A percentile compares a stretch with the other conserved stretches of the same genome.
Conservation (phyloP, 768 basidiomycete species). For the Hortiboletus flavorubellus region DNA sequence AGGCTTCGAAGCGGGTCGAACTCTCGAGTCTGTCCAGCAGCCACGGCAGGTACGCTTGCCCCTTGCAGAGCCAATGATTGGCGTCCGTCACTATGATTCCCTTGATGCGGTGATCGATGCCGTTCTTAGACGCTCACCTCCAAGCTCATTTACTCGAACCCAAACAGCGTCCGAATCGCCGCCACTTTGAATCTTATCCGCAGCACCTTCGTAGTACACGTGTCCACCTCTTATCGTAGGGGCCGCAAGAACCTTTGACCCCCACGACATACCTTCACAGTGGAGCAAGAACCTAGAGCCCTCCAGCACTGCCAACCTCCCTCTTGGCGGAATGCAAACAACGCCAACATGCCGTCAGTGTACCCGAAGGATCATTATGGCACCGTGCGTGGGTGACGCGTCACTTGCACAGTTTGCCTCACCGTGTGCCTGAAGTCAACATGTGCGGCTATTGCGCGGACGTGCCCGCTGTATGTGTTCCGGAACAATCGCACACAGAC, state of each 20-base stretch:
- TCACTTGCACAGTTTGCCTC: neutral
- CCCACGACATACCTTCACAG: neutral
- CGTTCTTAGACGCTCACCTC: neutral
- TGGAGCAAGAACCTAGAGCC: neutral
- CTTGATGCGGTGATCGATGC: slow-evolving; percentile 8
- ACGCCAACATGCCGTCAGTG: slow-evolving; percentile 11
- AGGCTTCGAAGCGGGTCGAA: neutral
- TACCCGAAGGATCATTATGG: neutral
- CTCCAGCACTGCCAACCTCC: slow-evolving; percentile 5
- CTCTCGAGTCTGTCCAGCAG: neutral
- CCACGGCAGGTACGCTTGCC: neutral
- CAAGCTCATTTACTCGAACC: neutral
- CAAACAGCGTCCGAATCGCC: neutral
- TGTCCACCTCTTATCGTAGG: neutral
- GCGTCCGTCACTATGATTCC: slow-evolving; percentile 3
- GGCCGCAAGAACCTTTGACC: neutral
- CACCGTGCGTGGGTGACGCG: slow-evolving; percentile 3
- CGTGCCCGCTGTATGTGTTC: neutral
- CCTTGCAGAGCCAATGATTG: slow-evolving; percentile 18
- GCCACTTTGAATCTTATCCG: neutral
- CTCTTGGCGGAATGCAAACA: slow-evolving; percentile 11
- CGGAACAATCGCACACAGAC: neutral
- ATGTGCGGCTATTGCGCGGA: slow-evolving; percentile 8
- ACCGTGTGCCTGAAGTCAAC: slow-evolving; percentile 1
- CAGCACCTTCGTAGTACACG: neutral